phyloP scores from a whole-genome alignment of 2,329 filamentous ascomycete species.

The Phyllachora maydis region DNA sequence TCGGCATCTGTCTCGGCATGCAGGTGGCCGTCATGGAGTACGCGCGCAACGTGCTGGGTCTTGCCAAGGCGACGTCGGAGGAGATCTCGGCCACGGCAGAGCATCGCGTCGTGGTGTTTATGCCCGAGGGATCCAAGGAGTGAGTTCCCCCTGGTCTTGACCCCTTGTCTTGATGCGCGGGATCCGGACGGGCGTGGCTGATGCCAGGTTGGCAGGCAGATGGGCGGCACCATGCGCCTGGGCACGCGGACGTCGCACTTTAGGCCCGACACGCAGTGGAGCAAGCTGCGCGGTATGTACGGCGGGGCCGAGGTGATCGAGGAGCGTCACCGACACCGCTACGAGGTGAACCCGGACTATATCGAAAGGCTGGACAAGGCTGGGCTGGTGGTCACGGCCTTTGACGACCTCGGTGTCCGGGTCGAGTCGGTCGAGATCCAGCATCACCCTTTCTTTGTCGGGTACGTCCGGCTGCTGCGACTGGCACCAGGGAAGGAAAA shows the following conservation, averaged over 20 bases:
- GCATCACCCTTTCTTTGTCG: conserved; percentile 57
- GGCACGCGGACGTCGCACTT: conserved; percentile 51
- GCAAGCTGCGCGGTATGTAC: conserved; percentile 47
- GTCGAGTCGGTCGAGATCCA: conserved; percentile 63
- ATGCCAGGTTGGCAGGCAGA: too few relatives aligned
- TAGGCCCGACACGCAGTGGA: conserved; percentile 46
- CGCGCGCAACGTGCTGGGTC: conserved; percentile 53
- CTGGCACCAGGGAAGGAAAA: too few relatives aligned
- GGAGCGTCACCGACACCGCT: conserved; percentile 61
- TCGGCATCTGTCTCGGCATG: conserved; percentile 46
- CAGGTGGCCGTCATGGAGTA: conserved; percentile 85
- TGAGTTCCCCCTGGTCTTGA: too few relatives aligned
- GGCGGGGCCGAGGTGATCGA: conserved; percentile 25
- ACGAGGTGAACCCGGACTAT: conserved; percentile 59
- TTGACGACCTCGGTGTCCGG: conserved; percentile 50
- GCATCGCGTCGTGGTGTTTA: conserved; percentile 63
- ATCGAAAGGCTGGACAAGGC: conserved; percentile 38
- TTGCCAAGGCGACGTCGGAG: conserved; percentile 32
- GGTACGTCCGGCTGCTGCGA: background rate
- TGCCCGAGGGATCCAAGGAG: conserved; percentile 50
- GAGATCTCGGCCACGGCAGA: conserved; percentile 34
- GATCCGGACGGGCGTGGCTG: too few relatives aligned
- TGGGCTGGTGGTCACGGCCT: conserved; percentile 53
- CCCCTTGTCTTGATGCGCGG: too few relatives aligned
- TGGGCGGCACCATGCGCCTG: conserved; percentile 64